These are phyloP conservation scores for Lachnellula willkommii DNA, from an alignment of 2,329 filamentous ascomycete genomes.

Conservation along the genomic window DNA sequence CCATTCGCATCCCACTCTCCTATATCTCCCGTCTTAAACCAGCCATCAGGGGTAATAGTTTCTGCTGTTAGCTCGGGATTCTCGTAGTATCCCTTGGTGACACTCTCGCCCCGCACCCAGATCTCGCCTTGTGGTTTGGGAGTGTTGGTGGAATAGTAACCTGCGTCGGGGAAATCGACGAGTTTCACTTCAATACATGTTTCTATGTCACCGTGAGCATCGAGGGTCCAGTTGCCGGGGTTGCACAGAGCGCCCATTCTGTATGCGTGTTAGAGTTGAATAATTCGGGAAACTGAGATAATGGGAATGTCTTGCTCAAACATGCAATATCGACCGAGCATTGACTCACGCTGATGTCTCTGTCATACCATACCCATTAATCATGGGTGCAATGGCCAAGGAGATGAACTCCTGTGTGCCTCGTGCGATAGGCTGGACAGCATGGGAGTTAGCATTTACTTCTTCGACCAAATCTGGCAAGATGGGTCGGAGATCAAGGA, in stretches of 20 bases:
- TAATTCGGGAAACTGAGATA: neutral
- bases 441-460: too few species aligned
- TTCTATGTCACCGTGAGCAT: constrained; percentile 70
- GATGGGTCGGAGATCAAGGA: too few species aligned
- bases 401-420: constrained; percentile 86
- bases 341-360: constrained; percentile 64
- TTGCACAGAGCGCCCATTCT: constrained; percentile 73
- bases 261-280: constrained; percentile 71
- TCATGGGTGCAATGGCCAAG: constrained; percentile 85
- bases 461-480: too few species aligned
- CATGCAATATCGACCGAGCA: neutral
- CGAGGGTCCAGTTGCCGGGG: constrained; percentile 73
- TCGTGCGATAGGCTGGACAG: constrained; percentile 60
- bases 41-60: constrained; percentile 65
- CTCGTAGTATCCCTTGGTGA: constrained; percentile 73
- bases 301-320: neutral
- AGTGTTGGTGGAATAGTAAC: constrained; percentile 61
- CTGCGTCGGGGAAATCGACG: constrained; percentile 78
- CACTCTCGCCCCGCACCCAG: constrained; percentile 71
- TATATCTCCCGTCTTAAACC: constrained; percentile 86
- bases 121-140: constrained; percentile 80
- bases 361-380: constrained; percentile 85
- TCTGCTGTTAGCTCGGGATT: constrained; percentile 79
- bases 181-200: constrained; percentile 80
- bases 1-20: constrained; percentile 70